phyloP scores from a whole-genome alignment of 2,329 filamentous ascomycete genomes.

The Penicillium sp. region DNA sequence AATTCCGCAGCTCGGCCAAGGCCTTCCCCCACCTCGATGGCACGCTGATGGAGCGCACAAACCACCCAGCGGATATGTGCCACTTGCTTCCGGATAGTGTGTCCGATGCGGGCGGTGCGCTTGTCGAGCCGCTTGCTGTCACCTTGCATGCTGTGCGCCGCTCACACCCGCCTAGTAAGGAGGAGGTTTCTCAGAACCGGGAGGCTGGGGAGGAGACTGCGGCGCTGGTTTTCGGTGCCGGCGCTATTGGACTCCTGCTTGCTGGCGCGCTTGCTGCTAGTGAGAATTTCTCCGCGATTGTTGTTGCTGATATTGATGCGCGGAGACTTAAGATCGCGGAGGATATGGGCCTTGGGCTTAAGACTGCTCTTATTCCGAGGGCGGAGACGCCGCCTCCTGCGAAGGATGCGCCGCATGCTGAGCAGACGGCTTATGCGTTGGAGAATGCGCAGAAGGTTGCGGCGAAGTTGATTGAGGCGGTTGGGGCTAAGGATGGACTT shows the following conservation, averaged over 20 bases:
- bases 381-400: constrained; percentile 33
- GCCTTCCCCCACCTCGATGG: constrained; percentile 62
- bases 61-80: constrained; percentile 61
- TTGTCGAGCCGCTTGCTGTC: constrained; percentile 62
- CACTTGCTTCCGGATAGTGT: constrained; percentile 57
- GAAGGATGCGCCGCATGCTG: constrained; percentile 32
- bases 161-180: constrained; percentile 48
- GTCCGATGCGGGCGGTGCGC: constrained; percentile 56
- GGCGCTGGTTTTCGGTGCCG: constrained; percentile 61
- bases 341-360: constrained; percentile 37
- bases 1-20: constrained; percentile 61
- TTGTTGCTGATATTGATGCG: constrained; percentile 62
- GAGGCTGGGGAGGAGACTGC: constrained; percentile 44
- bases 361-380: constrained; percentile 41
- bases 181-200: constrained; percentile 41
- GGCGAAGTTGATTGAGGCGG: constrained; percentile 28
- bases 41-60: constrained; percentile 62
- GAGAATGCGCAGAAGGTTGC: constrained; percentile 41
- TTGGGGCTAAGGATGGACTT: constrained; percentile 17
- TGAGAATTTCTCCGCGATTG: constrained; percentile 54
- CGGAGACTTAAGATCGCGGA: constrained; percentile 57
- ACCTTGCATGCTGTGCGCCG: constrained; percentile 60
- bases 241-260: constrained; percentile 60
- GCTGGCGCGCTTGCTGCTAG: constrained; percentile 58
- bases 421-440: constrained; percentile 36